Evolutionary conservation across 176 grass and related monocot species (phyloP).

Genomic region (Ensete ventricosum): DNA sequence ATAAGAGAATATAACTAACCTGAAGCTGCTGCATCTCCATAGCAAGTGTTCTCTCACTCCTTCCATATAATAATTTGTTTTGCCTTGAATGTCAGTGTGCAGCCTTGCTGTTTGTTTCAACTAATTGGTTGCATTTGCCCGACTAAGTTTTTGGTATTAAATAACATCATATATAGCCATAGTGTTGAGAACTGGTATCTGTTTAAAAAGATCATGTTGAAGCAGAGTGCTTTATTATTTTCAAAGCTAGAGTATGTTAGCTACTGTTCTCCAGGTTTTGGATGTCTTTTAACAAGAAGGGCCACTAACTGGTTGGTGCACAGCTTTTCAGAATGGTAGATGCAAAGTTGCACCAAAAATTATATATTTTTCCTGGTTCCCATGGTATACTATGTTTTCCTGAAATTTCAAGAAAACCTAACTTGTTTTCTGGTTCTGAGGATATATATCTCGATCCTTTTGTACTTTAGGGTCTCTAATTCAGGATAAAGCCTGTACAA

Average conservation of each 20-base stretch:
- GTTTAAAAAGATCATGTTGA: neutral
- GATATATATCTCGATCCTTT: neutral
- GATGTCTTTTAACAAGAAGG: neutral
- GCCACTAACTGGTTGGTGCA: neutral
- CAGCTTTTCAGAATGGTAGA: neutral
- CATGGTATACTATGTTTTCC: neutral
- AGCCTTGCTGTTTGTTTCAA: slow-evolving; percentile 2
- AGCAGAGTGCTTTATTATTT: neutral
- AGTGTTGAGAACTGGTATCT: neutral
- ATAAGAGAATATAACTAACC: neutral
- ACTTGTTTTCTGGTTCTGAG: neutral
- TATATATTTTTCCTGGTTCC: neutral
- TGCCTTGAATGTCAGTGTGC: neutral
- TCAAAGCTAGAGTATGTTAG: neutral
- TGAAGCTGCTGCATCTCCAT: neutral
- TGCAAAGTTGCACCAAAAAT: neutral
- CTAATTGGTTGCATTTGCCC: neutral
- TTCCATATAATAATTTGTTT: neutral
- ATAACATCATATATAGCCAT: neutral
- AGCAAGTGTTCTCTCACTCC: neutral
- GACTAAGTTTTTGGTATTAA: neutral
- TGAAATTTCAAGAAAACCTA: neutral
- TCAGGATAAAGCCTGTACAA: neutral
- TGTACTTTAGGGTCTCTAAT: neutral
- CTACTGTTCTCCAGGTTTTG: neutral